Evolutionary conservation across 2,329 filamentous ascomycete species (phyloP).

Genomic region (Helminthosporium solani): DNA sequence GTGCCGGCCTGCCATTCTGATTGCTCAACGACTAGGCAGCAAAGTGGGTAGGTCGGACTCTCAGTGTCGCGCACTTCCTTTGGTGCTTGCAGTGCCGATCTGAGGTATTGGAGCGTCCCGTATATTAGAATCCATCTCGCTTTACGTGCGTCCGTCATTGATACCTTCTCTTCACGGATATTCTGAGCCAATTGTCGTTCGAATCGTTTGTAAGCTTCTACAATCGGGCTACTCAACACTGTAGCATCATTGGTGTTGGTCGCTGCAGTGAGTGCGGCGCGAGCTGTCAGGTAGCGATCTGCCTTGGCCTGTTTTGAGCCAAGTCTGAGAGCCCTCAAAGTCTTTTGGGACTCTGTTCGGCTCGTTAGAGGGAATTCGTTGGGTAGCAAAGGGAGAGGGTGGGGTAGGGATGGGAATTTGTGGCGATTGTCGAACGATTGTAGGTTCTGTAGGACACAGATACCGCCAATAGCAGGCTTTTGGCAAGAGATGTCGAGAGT

Average conservation of each 20-base stretch:
- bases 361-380: conserved; percentile 28
- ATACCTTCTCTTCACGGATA: conserved; percentile 57
- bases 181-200: conserved; percentile 61
- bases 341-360: conserved; percentile 34
- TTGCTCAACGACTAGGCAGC: conserved; percentile 47
- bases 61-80: conserved; percentile 60
- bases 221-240: conserved; percentile 52
- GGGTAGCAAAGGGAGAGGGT: conserved; percentile 69
- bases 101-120: conserved; percentile 69
- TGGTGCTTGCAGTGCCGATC: conserved; percentile 62
- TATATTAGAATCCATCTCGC: conserved; percentile 79
- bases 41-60: conserved; percentile 60
- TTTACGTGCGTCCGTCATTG: conserved; percentile 68
- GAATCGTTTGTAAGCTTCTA: conserved; percentile 68
- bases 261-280: conserved; percentile 54
- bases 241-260: conserved; percentile 47
- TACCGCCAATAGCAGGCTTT: conserved; percentile 61
- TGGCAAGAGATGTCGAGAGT: conserved; percentile 54
- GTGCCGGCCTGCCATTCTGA: conserved; percentile 41
- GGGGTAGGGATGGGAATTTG: conserved; percentile 59
- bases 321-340: conserved; percentile 39
- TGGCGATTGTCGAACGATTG: conserved; percentile 65
- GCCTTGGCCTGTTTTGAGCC: conserved; percentile 44
- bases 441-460: conserved; percentile 69
- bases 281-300: conserved; percentile 52